These are phyloP conservation scores for Suillus placidus DNA, from an alignment of 768 basidiomycete genomes.

Conservation along the genomic window DNA sequence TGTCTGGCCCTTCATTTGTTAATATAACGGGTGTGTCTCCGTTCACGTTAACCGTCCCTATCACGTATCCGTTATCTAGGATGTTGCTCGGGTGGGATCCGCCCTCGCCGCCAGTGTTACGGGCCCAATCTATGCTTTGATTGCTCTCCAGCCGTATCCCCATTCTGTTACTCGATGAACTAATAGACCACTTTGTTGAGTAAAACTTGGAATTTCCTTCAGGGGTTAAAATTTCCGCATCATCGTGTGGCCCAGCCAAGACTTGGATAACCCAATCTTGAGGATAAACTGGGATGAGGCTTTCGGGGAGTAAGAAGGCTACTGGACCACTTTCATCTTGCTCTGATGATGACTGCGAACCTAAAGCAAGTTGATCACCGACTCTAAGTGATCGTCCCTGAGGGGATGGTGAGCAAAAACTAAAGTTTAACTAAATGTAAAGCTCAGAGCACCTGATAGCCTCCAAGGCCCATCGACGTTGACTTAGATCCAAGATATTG, in stretches of 20 bases:
- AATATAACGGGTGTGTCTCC: slow-evolving; percentile 74
- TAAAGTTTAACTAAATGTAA: neutral
- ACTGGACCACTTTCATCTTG: slow-evolving; percentile 16
- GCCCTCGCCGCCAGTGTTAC: slow-evolving; percentile 62
- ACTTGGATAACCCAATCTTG: slow-evolving; percentile 54
- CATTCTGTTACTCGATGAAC: slow-evolving; percentile 60
- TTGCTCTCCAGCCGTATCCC: slow-evolving; percentile 58
- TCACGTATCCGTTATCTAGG: slow-evolving; percentile 60
- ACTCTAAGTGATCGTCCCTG: slow-evolving; percentile 54
- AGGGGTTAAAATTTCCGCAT: slow-evolving; percentile 53
- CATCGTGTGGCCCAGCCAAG: slow-evolving; percentile 65
- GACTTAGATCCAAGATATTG: slow-evolving; percentile 65
- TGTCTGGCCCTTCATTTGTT: slow-evolving; percentile 61
- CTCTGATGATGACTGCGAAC: slow-evolving; percentile 27
- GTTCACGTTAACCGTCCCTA: slow-evolving; percentile 61
- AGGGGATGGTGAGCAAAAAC: slow-evolving; percentile 12
- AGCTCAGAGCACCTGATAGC: slow-evolving; percentile 49
- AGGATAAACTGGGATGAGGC: slow-evolving; percentile 47
- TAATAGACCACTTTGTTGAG: slow-evolving; percentile 52
- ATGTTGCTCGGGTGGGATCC: slow-evolving; percentile 73
- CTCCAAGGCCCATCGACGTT: slow-evolving; percentile 63
- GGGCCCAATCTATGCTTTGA: slow-evolving; percentile 54
- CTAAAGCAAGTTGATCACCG: slow-evolving; percentile 54
- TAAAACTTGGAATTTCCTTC: slow-evolving; percentile 56
- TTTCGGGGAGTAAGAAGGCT: slow-evolving; percentile 25